phyloP scores from a whole-genome alignment of 345 rosid species.

The Eucalyptus leucophloia region DNA sequence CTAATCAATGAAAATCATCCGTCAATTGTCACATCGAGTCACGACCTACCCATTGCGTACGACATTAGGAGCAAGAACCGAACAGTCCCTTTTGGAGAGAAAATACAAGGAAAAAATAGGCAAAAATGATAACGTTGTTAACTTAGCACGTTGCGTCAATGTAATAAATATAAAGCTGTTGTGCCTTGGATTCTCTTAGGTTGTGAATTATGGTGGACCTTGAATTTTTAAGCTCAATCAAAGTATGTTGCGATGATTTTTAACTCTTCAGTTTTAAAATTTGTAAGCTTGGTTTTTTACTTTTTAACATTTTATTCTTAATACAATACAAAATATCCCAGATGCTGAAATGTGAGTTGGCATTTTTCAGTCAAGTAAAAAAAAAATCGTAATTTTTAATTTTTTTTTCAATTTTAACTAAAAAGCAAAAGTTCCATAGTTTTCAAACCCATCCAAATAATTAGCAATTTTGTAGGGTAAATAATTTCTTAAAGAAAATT shows the following conservation, averaged over 20 bases:
- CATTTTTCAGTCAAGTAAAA: not conserved
- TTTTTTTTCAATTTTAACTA: too few species aligned
- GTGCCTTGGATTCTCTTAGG: too few species aligned
- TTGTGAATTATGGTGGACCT: too few species aligned
- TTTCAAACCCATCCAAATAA: not conserved
- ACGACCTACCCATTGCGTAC: not conserved
- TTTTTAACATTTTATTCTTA: not conserved
- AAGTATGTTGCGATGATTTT: not conserved
- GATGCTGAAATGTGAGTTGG: not conserved
- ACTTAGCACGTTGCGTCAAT: too few species aligned
- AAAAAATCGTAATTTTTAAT: too few species aligned
- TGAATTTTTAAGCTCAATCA: not conserved
- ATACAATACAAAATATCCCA: not conserved
- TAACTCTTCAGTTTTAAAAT: not conserved
- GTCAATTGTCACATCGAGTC: not conserved
- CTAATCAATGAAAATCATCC: not conserved
- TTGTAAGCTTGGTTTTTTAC: not conserved
- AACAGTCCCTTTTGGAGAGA: not conserved
- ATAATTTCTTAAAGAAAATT: too few species aligned
- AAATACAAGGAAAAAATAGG: too few species aligned
- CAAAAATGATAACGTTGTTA: not conserved
- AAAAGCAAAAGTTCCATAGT: not conserved
- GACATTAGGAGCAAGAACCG: too few species aligned
- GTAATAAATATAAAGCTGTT: too few species aligned
- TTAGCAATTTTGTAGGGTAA: not conserved